phyloP scores from a whole-genome alignment of 225 moss, liverwort and hornwort genomes.

The Ulota crispa region DNA sequence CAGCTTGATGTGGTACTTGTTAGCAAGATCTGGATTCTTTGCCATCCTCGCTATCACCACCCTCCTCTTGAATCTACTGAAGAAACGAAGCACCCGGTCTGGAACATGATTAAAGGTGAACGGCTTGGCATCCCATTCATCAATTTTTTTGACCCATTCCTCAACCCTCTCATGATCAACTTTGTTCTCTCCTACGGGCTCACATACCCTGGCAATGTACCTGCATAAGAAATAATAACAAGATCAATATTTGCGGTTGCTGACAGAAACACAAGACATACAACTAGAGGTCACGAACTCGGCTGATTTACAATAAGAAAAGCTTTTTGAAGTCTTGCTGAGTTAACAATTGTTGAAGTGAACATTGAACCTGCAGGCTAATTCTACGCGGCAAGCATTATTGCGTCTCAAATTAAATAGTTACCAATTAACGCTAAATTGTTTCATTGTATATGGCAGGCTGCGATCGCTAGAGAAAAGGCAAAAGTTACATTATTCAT shows the following conservation, averaged over 20 bases:
- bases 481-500: background rate
- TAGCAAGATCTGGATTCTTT: conserved; percentile 66
- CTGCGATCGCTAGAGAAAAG: background rate
- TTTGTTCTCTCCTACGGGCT: conserved; percentile 49
- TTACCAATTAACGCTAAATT: background rate
- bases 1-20: conserved; percentile 65
- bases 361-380: background rate
- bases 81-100: conserved; percentile 54
- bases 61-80: conserved; percentile 71
- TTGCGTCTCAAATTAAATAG: background rate
- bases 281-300: background rate
- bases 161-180: conserved; percentile 51
- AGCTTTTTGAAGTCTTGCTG: background rate
- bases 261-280: conserved; percentile 7
- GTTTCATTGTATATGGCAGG: background rate
- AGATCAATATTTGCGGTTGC: background rate
- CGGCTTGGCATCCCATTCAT: conserved; percentile 71
- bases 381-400: background rate
- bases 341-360: background rate
- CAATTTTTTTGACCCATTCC: conserved; percentile 59
- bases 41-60: conserved; percentile 77
- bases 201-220: conserved; percentile 55
- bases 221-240: conserved; percentile 34
- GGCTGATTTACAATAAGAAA: background rate
- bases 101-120: conserved; percentile 65